Base-by-base conservation (phyloP, 75 land plant species). In the Cryptomeria japonica region DNA sequence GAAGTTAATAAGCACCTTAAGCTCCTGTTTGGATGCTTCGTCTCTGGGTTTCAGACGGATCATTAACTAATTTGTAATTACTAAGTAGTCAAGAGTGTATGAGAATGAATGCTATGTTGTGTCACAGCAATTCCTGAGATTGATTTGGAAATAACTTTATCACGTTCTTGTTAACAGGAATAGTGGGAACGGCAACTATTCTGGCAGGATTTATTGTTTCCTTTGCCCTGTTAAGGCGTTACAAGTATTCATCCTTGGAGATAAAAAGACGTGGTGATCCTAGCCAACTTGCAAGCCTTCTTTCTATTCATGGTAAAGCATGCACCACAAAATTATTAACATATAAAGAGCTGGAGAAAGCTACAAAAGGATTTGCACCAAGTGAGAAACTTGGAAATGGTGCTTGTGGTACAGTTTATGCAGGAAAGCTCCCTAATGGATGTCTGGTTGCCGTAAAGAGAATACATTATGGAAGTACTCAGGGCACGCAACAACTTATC, bases 331-430 rank as follows among this genome's bases (percentile, higher is more conserved):
- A 85, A 28, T 42, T 90, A 10, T 90, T 89, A 80, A 83, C 91
- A 28, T 91, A 86, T 61, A 90, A 55, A 80, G 92, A 91, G 83
- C 88, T 91, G 11, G 86, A 90, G 78, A 77, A 83, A 19, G 92
- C 92, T 38, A 91, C 92, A 31, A 76, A 89, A 83, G 41, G 80
- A 46, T 91, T 91, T 78, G 75, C 92, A n/a, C 58, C 75, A n/a
- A 82, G 72, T 44, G 80, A 82, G 85, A 76, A 80, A 64, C 85
- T 87, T 18, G 88, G 88, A 80, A 51, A 83, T 80, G 88, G 88
- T 80, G 87, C 86, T 22, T 87, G 84, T 87, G 88, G 88, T 0
- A 87, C 88, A 49, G 87, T 87, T 37, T 86, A 87, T 84, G 86
- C 61, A 38, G 88, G 88, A 47, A 87, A 87, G 88, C 87, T 87